Evolutionary conservation across 345 rosid genomes (phyloP), one percentile per base, ranked within the genome.

Genomic region (Arabis alpina): DNA sequence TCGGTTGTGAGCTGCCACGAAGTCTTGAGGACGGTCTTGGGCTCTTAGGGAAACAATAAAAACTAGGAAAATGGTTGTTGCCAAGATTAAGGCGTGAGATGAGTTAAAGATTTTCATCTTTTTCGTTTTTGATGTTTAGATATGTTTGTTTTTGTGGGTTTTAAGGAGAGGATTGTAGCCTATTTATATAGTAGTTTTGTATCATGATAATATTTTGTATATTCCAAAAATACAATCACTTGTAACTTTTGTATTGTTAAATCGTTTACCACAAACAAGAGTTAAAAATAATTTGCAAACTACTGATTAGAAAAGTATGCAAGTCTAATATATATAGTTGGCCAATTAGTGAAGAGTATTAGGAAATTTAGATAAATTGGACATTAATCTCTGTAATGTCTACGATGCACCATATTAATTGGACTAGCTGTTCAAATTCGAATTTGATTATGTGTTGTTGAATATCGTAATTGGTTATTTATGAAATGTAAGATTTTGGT

Each of bases 21-120:
- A 85, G 77, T 85, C 85, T 62, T 70, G 82, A 3, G 41, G 77
- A 1, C 72, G 54, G 81, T 84, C 65, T 59, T 84, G 89, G 25
- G 86, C 75, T 34, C 43, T 40, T 14, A 68, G 40, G 15, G 53
- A 48, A 70, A 41, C 61, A n/a, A 70, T n/a, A 8, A 57, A 51
- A n/a, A 58, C 50, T 23, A 75, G 30, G 69, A 75, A 32, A 44
- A 75, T 3, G 47, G 52, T 39, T 39, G 43, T 54, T 36, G 59
- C 59, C 4, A 75, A 27, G 58, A 68, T 61, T 45, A 75, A 44
- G 63, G 2, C 66, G 23, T 24, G 73, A 42, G 61, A 40, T 57
- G 47, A 28, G 51, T 53, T 68, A 8, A 61, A 54, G 15, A 40
- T 27, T 60, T 36, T 61, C 78, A 75, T 67, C n/a, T 59, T 68